These are phyloP conservation scores for Silene vulgaris DNA, from an alignment of 179 eudicot species.

Conservation along the genomic window DNA sequence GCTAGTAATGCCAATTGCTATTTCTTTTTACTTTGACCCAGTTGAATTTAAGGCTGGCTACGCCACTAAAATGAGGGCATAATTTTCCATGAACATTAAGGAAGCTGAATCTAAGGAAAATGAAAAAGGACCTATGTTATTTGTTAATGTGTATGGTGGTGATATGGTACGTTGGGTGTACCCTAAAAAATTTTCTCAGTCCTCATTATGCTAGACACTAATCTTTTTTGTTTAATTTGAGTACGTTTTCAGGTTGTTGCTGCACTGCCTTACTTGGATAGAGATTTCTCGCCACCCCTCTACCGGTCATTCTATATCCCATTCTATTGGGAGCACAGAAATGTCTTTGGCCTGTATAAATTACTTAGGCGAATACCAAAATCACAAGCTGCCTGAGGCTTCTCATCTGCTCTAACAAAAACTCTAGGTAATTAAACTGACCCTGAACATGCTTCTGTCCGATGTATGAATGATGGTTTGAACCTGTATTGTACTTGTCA, in stretches of 20 bases:
- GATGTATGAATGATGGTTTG: conserved; percentile 14
- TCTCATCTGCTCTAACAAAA: conserved; percentile 21
- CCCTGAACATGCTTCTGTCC: conserved; percentile 10
- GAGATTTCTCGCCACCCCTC: conserved; percentile 77
- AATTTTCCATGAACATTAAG: too few relatives aligned
- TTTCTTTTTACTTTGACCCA: too few relatives aligned
- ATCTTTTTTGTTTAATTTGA: not conserved
- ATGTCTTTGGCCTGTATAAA: conserved; percentile 79
- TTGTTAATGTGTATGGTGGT: not conserved
- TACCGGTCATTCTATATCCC: conserved; percentile 90
- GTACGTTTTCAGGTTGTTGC: conserved; percentile 56
- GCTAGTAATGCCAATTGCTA: too few relatives aligned
- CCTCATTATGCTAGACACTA: not conserved
- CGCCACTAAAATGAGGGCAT: too few relatives aligned
- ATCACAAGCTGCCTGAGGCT: conserved; percentile 15
- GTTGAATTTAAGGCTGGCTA: too few relatives aligned
- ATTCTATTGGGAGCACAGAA: conserved; percentile 65
- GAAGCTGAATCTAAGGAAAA: too few relatives aligned
- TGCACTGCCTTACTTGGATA: conserved; percentile 79
- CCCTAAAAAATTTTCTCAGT: not conserved
- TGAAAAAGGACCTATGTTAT: not conserved
- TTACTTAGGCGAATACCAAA: conserved; percentile 60
- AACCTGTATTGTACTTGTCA: not conserved
- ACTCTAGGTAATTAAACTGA: conserved; percentile 22
- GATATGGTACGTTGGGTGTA: not conserved